Evolutionary conservation across 202 grass and related monocot genomes (phyloP).

Genomic region (Brachypodium distachyon): DNA sequence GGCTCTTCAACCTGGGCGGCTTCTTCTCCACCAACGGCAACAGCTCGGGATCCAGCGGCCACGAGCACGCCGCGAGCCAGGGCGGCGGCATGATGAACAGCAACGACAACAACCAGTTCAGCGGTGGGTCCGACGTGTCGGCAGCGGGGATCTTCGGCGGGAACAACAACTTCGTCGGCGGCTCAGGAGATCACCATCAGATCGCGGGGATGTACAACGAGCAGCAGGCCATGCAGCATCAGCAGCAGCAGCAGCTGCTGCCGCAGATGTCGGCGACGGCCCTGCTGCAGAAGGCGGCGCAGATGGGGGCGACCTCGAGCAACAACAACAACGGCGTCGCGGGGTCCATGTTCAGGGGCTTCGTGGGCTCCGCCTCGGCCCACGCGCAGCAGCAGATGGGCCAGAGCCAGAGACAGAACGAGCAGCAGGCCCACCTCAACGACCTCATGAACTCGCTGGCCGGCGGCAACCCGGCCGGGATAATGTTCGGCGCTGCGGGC

Average conservation of each 20-base stretch:
- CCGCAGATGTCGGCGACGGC: constrained; percentile 97
- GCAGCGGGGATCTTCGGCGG: constrained; percentile 52
- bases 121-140: constrained; percentile 33
- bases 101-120: constrained; percentile 57
- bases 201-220: constrained; percentile 35
- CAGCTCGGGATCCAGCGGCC: constrained; percentile 36
- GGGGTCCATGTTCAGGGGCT: constrained; percentile 48
- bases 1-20: constrained; percentile 61
- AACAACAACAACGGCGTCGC: constrained; percentile 32
- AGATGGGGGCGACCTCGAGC: constrained; percentile 81
- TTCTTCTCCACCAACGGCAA: constrained; percentile 58
- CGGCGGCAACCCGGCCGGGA: constrained; percentile 26
- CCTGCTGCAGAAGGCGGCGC: constrained; percentile 85
- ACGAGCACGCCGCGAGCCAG: constrained; percentile 53
- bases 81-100: constrained; percentile 37
- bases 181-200: too few relatives aligned
- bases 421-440: constrained; percentile 56
- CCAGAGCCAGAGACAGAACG: too few relatives aligned
- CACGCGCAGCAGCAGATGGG: constrained; percentile 34
- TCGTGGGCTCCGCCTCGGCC: constrained; percentile 23
- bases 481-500: constrained; percentile 36
- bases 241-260: too few relatives aligned
- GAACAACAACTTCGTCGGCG: constrained; percentile 44
- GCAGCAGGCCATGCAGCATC: constrained; percentile 27
- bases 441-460: constrained; percentile 87